A percentile compares a stretch with the other conserved stretches of the same genome.
Conservation (phyloP, 129 eudicot species). For the Erigeron canadensis region DNA sequence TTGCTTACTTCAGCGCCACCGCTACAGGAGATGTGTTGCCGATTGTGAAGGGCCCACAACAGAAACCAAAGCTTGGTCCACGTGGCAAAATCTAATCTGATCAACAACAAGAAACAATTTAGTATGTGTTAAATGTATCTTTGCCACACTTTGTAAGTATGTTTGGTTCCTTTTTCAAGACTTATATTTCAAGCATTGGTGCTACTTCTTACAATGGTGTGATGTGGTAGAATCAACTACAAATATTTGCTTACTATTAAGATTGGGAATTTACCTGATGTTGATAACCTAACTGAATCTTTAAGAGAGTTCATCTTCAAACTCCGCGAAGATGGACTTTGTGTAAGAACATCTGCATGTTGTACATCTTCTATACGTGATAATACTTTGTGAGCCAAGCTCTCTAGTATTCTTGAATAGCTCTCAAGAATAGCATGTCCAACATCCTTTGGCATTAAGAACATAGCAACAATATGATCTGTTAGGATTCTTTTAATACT, state of each 20-base stretch:
- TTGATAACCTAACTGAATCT: conserved; percentile 28
- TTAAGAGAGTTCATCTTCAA: conserved; percentile 33
- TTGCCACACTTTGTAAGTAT: conserved; percentile 59
- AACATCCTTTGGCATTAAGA: conserved; percentile 55
- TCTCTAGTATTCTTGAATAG: conserved; percentile 91
- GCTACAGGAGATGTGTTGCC: conserved; percentile 85
- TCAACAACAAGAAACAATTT: conserved; percentile 21
- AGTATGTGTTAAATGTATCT: conserved; percentile 41
- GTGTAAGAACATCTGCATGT: conserved; percentile 58
- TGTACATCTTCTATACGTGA: conserved; percentile 89
- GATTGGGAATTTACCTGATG: conserved; percentile 30
- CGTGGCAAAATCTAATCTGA: conserved; percentile 84
- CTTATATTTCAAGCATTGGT: conserved; percentile 28
- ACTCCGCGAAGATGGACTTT: conserved; percentile 43
- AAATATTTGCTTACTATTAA: neutral
- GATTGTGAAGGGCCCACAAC: conserved; percentile 95
- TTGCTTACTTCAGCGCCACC: conserved; percentile 80
- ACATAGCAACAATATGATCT: conserved; percentile 1
- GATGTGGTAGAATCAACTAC: neutral
- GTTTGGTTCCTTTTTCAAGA: conserved; percentile 36
- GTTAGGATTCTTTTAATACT: conserved; percentile 10
- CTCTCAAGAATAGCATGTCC: conserved; percentile 94
- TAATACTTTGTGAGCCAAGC: conserved; percentile 73
- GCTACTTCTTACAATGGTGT: conserved; percentile 14
- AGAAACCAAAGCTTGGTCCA: conserved; percentile 90